Percentiles rank a stretch among this genome's conserved stretches.
Conservation (phyloP, 768 basidiomycete species). For the Cytidiella melzeri region DNA sequence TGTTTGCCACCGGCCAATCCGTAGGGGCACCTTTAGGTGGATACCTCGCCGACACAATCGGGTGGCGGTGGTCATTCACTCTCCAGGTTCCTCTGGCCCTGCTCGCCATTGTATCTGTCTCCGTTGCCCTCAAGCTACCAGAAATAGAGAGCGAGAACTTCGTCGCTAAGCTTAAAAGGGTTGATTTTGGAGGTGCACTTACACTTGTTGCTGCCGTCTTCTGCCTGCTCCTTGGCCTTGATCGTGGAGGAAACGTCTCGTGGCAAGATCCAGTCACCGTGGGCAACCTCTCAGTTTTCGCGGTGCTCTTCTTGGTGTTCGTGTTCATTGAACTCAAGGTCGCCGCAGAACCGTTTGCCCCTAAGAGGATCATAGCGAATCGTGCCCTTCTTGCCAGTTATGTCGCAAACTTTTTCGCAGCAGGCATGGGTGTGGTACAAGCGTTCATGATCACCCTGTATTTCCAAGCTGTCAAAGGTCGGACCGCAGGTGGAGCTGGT, state of each 20-base stretch:
- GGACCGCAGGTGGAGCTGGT: slow-evolving; percentile 43
- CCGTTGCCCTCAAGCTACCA: slow-evolving; percentile 49
- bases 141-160: slow-evolving; percentile 35
- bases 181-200: slow-evolving; percentile 58
- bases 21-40: slow-evolving; percentile 61
- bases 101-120: slow-evolving; percentile 48
- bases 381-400: slow-evolving; percentile 46
- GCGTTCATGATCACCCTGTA: slow-evolving; percentile 53
- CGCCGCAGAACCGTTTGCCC: slow-evolving; percentile 57
- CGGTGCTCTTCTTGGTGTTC: slow-evolving; percentile 28
- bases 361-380: slow-evolving; percentile 45
- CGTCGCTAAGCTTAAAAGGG: slow-evolving; percentile 44
- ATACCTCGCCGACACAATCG: slow-evolving; percentile 53
- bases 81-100: slow-evolving; percentile 53
- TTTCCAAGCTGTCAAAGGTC: slow-evolving; percentile 49
- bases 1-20: slow-evolving; percentile 52
- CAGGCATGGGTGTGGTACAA: slow-evolving; percentile 37
- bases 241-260: slow-evolving; percentile 31
- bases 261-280: slow-evolving; percentile 23
- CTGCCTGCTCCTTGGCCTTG: slow-evolving; percentile 51
- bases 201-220: slow-evolving; percentile 51
- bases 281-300: slow-evolving; percentile 12
- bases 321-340: slow-evolving; percentile 39
- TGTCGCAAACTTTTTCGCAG: slow-evolving; percentile 52
- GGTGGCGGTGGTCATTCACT: slow-evolving; percentile 66